These are phyloP conservation scores for Penicillium cosmopolitanum DNA, from an alignment of 495 filamentous ascomycete genomes.

Conservation along the genomic window DNA sequence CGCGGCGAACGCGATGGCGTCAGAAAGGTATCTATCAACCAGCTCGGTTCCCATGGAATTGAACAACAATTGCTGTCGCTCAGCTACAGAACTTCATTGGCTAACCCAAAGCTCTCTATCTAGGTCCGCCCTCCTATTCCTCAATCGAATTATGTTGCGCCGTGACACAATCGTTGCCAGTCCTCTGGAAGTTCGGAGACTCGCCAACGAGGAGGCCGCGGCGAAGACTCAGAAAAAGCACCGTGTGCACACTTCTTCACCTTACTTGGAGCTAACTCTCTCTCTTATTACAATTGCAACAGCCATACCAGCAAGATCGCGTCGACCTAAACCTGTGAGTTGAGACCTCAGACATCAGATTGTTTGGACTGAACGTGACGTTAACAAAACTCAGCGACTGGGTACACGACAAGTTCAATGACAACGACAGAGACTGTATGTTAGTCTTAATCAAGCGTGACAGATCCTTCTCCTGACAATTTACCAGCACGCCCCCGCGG, in stretches of 20 bases:
- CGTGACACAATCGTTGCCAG: slow-evolving; percentile 44
- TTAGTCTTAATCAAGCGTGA: slow-evolving; percentile 5
- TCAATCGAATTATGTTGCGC: slow-evolving; percentile 41
- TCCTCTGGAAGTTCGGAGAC: slow-evolving; percentile 34
- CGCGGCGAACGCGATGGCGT: slow-evolving; percentile 65
- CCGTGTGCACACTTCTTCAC: slow-evolving; percentile 46
- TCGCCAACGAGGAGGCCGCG: slow-evolving; percentile 37
- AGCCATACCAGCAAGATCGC: slow-evolving; percentile 59
- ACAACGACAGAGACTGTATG: slow-evolving; percentile 61
- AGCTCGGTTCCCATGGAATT: not conserved
- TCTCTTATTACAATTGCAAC: slow-evolving; percentile 51
- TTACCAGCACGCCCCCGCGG: slow-evolving; percentile 30
- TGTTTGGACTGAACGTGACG: slow-evolving; percentile 5
- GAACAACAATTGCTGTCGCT: slow-evolving; percentile 20
- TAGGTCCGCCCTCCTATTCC: slow-evolving; percentile 51
- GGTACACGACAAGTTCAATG: slow-evolving; percentile 81
- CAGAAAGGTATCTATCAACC: slow-evolving; percentile 68
- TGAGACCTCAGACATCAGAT: not conserved
- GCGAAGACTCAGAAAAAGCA: slow-evolving; percentile 40
- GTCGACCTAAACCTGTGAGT: slow-evolving; percentile 59
- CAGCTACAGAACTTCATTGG: slow-evolving; percentile 5
- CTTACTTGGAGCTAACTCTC: slow-evolving; percentile 61
- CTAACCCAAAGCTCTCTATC: slow-evolving; percentile 36
- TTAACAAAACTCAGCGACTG: slow-evolving; percentile 66
- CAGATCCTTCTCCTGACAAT: not conserved